Percentiles rank a stretch among this genome's conserved stretches.
Conservation (phyloP, 768 basidiomycete species). For the Boletales sp. region DNA sequence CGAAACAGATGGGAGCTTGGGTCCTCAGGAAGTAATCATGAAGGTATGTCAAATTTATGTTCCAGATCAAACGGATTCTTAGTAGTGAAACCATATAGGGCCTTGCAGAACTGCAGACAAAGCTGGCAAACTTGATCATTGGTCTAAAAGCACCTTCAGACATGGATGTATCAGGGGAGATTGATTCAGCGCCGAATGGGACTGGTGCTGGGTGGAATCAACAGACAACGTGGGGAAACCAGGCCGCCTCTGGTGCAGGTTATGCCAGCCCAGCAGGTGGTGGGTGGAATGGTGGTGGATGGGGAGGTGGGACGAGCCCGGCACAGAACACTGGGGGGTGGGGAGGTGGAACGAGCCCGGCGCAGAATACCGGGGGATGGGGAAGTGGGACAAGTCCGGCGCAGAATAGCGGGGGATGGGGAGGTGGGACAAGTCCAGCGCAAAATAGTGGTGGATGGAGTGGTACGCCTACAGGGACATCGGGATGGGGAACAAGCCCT, state of each 20-base stretch:
- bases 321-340: conserved; percentile 19
- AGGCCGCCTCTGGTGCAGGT: conserved; percentile 29
- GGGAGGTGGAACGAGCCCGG: conserved; percentile 20
- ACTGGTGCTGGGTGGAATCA: conserved; percentile 19
- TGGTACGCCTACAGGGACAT: conserved; percentile 25
- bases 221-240: conserved; percentile 25
- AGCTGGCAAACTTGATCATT: conserved; percentile 75
- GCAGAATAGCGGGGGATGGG: conserved; percentile 22
- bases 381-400: conserved; percentile 27
- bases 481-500: conserved; percentile 32
- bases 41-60: conserved; percentile 46
- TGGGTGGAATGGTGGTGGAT: conserved; percentile 28
- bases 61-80: background rate
- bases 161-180: conserved; percentile 44
- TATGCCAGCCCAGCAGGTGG: conserved; percentile 29
- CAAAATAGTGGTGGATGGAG: conserved; percentile 21
- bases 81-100: conserved; percentile 44
- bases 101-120: conserved; percentile 72
- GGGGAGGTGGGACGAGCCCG: conserved; percentile 27
- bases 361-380: conserved; percentile 25
- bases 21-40: conserved; percentile 85
- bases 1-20: conserved; percentile 89
- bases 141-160: conserved; percentile 66
- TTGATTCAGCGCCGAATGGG: conserved; percentile 30
- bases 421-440: conserved; percentile 26